Percentiles rank a stretch among this genome's conserved stretches.
These are phyloP conservation scores for Citrus sp. DNA, from an alignment of 345 rosid species.

Conservation along the genomic window DNA sequence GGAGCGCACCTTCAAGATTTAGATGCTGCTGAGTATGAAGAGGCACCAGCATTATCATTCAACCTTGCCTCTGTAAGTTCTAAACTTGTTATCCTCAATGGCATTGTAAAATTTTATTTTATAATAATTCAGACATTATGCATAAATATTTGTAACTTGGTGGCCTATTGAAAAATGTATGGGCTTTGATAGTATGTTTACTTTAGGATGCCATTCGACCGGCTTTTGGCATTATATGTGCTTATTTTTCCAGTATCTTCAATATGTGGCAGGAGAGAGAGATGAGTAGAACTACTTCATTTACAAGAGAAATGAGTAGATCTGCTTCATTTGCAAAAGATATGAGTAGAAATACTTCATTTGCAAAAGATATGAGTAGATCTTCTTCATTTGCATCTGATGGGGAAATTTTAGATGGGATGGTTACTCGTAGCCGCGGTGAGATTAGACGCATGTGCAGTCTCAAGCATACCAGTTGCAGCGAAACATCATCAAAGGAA, in stretches of 20 bases:
- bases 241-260: neutral
- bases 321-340: conserved; percentile 32
- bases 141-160: neutral
- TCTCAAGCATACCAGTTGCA: conserved; percentile 42
- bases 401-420: conserved; percentile 75
- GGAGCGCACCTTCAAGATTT: conserved; percentile 86
- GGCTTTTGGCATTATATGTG: neutral
- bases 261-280: conserved; percentile 15
- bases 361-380: conserved; percentile 60
- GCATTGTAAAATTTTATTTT: neutral
- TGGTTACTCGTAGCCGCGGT: conserved; percentile 83
- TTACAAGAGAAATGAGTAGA: conserved; percentile 32
- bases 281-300: neutral
- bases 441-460: conserved; percentile 71
- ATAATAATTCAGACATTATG: neutral
- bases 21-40: conserved; percentile 94
- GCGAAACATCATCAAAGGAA: conserved; percentile 47
- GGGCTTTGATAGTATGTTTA: neutral
- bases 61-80: conserved; percentile 57
- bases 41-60: conserved; percentile 74
- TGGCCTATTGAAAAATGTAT: neutral
- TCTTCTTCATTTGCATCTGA: conserved; percentile 60
- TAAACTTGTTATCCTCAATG: neutral
- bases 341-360: neutral
- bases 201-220: neutral